A percentile compares a stretch with the other conserved stretches of the same genome.
Conservation (phyloP, 2,329 filamentous ascomycete species). For the Aspergillus cejpii region DNA sequence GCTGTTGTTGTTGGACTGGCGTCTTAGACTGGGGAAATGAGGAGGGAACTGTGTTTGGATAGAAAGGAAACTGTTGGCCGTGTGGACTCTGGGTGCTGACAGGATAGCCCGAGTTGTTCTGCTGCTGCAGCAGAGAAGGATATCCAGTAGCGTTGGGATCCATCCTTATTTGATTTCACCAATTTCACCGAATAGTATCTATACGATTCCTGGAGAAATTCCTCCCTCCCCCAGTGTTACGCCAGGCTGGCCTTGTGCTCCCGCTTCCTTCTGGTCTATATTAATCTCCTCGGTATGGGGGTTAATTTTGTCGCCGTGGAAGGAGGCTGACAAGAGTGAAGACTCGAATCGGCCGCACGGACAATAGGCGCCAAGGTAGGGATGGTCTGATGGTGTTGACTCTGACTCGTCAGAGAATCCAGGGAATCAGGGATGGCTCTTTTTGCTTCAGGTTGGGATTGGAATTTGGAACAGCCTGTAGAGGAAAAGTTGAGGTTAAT, state of each 20-base stretch:
- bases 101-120: conserved; percentile 28
- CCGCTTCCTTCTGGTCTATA: neutral
- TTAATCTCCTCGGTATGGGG: neutral
- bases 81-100: conserved; percentile 29
- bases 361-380: too few relatives aligned
- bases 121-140: conserved; percentile 18
- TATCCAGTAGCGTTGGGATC: conserved; percentile 28
- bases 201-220: neutral
- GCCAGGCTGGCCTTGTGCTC: neutral
- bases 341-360: too few relatives aligned
- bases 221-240: neutral
- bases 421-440: too few relatives aligned
- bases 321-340: too few relatives aligned
- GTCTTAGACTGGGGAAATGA: conserved; percentile 29
- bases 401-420: neutral
- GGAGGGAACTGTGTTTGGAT: conserved; percentile 29
- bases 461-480: too few relatives aligned
- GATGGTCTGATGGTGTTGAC: too few relatives aligned
- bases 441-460: too few relatives aligned
- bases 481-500: too few relatives aligned
- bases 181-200: neutral
- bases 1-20: conserved; percentile 25
- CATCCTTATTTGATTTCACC: conserved; percentile 16
- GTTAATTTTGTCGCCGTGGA: neutral
- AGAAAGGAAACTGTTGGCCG: conserved; percentile 30